These are phyloP conservation scores for Phytopythium delawarense DNA, from an alignment of 352 stramenopile genomes.

Conservation along the genomic window DNA sequence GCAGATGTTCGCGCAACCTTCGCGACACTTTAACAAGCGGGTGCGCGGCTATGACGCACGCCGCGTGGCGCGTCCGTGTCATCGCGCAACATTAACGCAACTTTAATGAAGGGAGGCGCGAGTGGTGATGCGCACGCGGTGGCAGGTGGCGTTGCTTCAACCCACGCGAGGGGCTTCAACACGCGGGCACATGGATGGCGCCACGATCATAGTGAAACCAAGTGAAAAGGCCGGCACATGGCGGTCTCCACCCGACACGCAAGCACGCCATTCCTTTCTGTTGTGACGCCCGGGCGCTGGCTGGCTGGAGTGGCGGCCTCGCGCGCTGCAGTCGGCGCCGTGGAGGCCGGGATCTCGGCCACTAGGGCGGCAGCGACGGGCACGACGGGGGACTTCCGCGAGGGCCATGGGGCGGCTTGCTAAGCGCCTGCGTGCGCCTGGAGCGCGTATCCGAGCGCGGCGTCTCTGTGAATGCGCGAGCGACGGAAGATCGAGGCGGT, in stretches of 20 bases:
- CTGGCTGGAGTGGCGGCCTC: neutral
- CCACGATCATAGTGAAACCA: neutral
- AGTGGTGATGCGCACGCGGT: constrained; percentile 1
- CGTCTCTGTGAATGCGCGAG: neutral
- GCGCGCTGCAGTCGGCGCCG: neutral
- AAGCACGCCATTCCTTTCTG: neutral
- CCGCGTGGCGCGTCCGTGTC: constrained; percentile 17
- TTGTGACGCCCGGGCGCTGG: neutral
- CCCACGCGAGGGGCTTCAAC: constrained; percentile 2
- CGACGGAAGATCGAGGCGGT: neutral
- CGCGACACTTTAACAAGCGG: constrained; percentile 10
- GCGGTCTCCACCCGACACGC: neutral
- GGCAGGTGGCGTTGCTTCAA: constrained; percentile 5
- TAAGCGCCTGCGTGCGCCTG: neutral
- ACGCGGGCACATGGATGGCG: constrained; percentile 4
- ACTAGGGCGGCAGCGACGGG: too few species aligned
- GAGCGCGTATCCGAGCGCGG: neutral
- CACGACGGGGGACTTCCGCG: too few species aligned
- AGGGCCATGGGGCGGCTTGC: neutral
- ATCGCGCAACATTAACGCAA: constrained; percentile 21
- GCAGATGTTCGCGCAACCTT: constrained; percentile 17
- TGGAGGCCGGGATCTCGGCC: too few species aligned
- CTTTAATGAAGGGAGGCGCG: constrained; percentile 1
- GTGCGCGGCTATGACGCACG: constrained; percentile 12
- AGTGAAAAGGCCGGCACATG: neutral